phyloP scores from a whole-genome alignment of 2,329 filamentous ascomycete genomes.

The Mollisia scopiformis region DNA sequence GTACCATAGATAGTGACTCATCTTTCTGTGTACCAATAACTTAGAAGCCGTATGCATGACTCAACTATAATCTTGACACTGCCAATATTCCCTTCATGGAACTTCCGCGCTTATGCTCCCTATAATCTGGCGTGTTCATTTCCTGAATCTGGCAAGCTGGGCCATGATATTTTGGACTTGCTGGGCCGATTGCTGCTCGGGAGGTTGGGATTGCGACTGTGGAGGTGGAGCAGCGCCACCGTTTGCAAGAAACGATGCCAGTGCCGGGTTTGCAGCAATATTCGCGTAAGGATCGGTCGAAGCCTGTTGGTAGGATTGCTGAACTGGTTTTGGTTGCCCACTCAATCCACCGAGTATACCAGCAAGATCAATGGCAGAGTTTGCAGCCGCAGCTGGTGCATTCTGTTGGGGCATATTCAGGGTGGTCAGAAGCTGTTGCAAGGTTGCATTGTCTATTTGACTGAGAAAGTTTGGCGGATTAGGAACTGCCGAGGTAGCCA shows the following conservation, averaged over 20 bases:
- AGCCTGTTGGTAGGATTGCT: constrained; percentile 27
- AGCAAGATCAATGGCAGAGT: constrained; percentile 38
- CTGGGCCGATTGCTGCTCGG: constrained; percentile 48
- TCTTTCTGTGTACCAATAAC: not conserved
- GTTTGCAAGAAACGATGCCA: constrained; percentile 31
- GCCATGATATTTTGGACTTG: constrained; percentile 76
- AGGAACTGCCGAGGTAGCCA: constrained; percentile 41
- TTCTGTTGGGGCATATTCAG: constrained; percentile 43
- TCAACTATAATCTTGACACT: not conserved
- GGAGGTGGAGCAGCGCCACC: constrained; percentile 19
- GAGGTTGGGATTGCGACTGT: constrained; percentile 29
- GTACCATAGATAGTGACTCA: constrained; percentile 15
- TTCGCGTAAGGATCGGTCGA: constrained; percentile 29
- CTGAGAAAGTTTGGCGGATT: constrained; percentile 69
- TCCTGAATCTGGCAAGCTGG: constrained; percentile 67
- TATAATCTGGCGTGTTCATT: constrained; percentile 40
- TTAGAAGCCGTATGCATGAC: not conserved
- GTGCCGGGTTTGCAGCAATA: constrained; percentile 28
- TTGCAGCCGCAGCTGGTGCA: constrained; percentile 34
- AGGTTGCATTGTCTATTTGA: constrained; percentile 66
- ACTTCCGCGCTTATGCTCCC: not conserved
- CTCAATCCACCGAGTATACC: constrained; percentile 36
- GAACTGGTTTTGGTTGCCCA: constrained; percentile 37
- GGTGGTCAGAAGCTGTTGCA: constrained; percentile 71
- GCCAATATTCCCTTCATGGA: not conserved